These are phyloP conservation scores for Dryadomyces quercivorus DNA, from an alignment of 2,329 filamentous ascomycete genomes.

Conservation along the genomic window DNA sequence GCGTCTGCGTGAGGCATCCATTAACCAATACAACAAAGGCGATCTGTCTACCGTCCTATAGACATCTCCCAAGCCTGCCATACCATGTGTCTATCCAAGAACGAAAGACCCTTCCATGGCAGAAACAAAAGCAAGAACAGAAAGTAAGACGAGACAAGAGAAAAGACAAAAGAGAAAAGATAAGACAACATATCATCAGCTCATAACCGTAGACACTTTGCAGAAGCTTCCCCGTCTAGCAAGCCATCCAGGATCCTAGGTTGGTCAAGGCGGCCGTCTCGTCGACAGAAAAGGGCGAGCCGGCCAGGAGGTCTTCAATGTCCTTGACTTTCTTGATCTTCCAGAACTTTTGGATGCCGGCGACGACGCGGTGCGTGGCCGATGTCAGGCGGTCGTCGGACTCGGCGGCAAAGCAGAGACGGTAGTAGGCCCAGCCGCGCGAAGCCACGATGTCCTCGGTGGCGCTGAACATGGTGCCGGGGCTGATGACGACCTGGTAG, in stretches of 20 bases:
- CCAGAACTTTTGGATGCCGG: slow-evolving; percentile 66
- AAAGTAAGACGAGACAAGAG: not conserved
- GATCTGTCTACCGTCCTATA: too few relatives aligned
- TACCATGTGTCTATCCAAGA: not conserved
- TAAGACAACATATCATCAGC: not conserved
- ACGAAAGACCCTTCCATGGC: not conserved
- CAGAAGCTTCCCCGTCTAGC: not conserved
- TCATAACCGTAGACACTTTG: not conserved
- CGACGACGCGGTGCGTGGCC: slow-evolving; percentile 51
- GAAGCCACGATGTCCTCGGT: slow-evolving; percentile 43
- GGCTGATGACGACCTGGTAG: slow-evolving; percentile 55
- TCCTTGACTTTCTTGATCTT: slow-evolving; percentile 53
- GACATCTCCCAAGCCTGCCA: not conserved
- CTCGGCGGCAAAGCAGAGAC: slow-evolving; percentile 79
- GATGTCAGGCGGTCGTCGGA: slow-evolving; percentile 54
- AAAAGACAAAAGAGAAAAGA: not conserved
- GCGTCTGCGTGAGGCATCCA: not conserved
- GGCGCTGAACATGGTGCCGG: slow-evolving; percentile 64
- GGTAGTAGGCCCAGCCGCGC: slow-evolving; percentile 58
- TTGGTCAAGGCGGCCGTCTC: slow-evolving; percentile 16
- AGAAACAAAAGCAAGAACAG: not conserved
- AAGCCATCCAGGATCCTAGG: slow-evolving; percentile 19
- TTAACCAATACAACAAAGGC: too few relatives aligned
- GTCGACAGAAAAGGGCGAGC: slow-evolving; percentile 12
- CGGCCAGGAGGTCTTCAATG: slow-evolving; percentile 49